These are phyloP conservation scores for Aquanectria penicillioides DNA, from an alignment of 2,329 filamentous ascomycete genomes.

Conservation along the genomic window DNA sequence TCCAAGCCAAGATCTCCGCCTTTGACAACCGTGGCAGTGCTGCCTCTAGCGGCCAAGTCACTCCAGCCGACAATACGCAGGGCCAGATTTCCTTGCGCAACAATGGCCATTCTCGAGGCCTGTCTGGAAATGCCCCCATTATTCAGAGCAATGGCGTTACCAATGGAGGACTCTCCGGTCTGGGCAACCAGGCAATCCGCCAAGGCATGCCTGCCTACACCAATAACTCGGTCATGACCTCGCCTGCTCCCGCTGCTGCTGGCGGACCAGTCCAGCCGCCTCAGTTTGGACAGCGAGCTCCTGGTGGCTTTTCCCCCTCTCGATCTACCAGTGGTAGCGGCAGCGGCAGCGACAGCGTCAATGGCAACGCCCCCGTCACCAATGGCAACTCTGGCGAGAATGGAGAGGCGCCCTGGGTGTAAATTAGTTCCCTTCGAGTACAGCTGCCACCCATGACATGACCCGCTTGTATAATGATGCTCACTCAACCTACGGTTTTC, in stretches of 20 bases:
- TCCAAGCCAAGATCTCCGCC: conserved; percentile 84
- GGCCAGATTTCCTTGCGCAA: conserved; percentile 63
- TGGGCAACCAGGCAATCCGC: conserved; percentile 38
- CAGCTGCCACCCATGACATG: conserved; percentile 34
- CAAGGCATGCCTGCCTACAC: conserved; percentile 50
- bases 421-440: conserved; percentile 40
- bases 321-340: conserved; percentile 37
- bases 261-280: conserved; percentile 43
- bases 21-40: conserved; percentile 61
- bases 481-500: conserved; percentile 33
- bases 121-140: conserved; percentile 53
- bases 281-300: conserved; percentile 42
- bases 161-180: conserved; percentile 36
- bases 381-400: conserved; percentile 37
- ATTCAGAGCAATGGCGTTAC: conserved; percentile 43
- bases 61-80: conserved; percentile 62
- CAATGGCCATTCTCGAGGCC: conserved; percentile 53
- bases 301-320: conserved; percentile 39
- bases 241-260: conserved; percentile 38
- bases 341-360: conserved; percentile 36
- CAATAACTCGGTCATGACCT: conserved; percentile 44
- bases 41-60: conserved; percentile 59
- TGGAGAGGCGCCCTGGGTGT: conserved; percentile 53
- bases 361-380: conserved; percentile 9
- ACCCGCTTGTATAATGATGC: conserved; percentile 49